Conservation (phyloP, 495 filamentous ascomycete genomes). For the Echria macrotheca region DNA sequence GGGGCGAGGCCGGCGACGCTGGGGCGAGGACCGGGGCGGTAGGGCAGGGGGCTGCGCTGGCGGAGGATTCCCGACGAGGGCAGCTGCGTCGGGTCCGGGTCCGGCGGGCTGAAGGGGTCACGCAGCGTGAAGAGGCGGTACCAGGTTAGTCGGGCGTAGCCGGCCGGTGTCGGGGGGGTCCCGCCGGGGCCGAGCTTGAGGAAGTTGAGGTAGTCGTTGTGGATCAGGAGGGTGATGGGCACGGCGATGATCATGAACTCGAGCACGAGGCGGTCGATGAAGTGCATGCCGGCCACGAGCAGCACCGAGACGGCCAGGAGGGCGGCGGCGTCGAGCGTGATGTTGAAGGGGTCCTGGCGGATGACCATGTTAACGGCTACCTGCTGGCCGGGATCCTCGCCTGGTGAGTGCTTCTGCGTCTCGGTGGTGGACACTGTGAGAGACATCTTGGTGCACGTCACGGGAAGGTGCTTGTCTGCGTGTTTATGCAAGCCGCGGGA, state of each 20-base stretch:
- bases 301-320: constrained; percentile 39
- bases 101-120: constrained; percentile 48
- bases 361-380: constrained; percentile 35
- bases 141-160: constrained; percentile 65
- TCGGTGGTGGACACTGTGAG: constrained; percentile 24
- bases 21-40: constrained; percentile 58
- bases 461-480: no score
- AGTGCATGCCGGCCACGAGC: constrained; percentile 45
- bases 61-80: constrained; percentile 37
- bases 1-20: constrained; percentile 68
- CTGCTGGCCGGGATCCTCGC: constrained; percentile 13
- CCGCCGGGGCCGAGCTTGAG: constrained; percentile 74
- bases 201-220: constrained; percentile 73
- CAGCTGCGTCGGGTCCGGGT: constrained; percentile 26
- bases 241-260: constrained; percentile 44
- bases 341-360: constrained; percentile 43
- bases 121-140: constrained; percentile 54
- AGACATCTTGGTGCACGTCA: constrained; percentile 25
- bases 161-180: constrained; percentile 65
- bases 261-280: constrained; percentile 39
- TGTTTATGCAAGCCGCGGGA: no score
- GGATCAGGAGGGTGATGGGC: constrained; percentile 52
- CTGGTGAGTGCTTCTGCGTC: constrained; percentile 11
- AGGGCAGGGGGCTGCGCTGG: constrained; percentile 43
- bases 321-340: constrained; percentile 42